Percentiles rank a stretch among this genome's conserved stretches.
Conservation (phyloP, 805 yeast species). For the Metschnikowia dekortorum region DNA sequence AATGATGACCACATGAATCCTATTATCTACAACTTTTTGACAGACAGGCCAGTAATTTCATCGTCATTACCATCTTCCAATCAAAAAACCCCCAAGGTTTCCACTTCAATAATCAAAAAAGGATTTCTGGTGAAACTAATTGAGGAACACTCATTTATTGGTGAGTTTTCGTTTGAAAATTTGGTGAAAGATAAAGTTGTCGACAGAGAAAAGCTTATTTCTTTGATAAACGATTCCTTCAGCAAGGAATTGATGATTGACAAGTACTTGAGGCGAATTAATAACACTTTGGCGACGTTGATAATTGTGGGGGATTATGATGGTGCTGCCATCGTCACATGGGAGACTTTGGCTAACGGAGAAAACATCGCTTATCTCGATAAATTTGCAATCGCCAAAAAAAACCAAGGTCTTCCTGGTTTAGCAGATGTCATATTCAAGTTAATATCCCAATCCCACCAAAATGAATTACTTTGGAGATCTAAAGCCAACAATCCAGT, state of each 20-base stretch:
- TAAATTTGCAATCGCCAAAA: constrained; percentile 84
- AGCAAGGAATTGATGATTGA: constrained; percentile 60
- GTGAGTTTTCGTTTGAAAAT: constrained; percentile 39
- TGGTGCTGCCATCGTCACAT: constrained; percentile 89
- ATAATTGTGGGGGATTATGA: constrained; percentile 92
- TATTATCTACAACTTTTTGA: constrained; percentile 78
- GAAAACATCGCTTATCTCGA: constrained; percentile 71
- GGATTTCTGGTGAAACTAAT: constrained; percentile 60
- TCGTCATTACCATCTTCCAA: constrained; percentile 75
- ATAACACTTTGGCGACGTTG: constrained; percentile 64
- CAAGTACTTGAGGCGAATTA: constrained; percentile 64
- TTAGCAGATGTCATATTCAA: constrained; percentile 92
- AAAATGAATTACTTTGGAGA: constrained; percentile 81
- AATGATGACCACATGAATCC: constrained; percentile 65
- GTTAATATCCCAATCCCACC: constrained; percentile 63
- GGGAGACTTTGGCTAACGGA: constrained; percentile 46
- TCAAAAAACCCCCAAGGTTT: constrained; percentile 53
- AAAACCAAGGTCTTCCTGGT: constrained; percentile 86
- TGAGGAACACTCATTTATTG: constrained; percentile 23
- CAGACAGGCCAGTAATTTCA: constrained; percentile 87
- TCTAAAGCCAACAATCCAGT: constrained; percentile 85
- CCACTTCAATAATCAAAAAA: constrained; percentile 74
- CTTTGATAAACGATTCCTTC: constrained; percentile 75
- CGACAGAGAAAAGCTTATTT: constrained; percentile 53
- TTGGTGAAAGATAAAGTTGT: constrained; percentile 37